These are phyloP conservation scores for Talaromyces sp. DNA, from an alignment of 2,329 filamentous ascomycete genomes.

Conservation along the genomic window DNA sequence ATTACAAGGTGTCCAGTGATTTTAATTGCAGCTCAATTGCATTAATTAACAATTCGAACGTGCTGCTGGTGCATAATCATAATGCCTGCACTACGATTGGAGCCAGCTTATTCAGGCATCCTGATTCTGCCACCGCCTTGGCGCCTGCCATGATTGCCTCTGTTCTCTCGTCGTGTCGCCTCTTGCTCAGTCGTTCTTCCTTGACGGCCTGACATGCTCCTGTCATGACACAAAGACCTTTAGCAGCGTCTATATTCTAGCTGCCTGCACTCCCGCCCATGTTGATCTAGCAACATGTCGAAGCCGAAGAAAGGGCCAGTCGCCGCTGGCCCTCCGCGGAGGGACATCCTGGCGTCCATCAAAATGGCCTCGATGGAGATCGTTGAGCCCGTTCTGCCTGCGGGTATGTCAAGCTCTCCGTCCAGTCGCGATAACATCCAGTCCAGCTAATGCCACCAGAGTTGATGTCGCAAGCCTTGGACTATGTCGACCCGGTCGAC, in stretches of 20 bases:
- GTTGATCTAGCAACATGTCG: conserved; percentile 34
- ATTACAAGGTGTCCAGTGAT: neutral
- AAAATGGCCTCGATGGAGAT: conserved; percentile 76
- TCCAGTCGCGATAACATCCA: neutral
- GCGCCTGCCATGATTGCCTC: neutral
- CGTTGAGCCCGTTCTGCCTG: conserved; percentile 72
- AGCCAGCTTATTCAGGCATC: neutral
- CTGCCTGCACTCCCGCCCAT: neutral
- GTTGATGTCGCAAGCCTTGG: conserved; percentile 80
- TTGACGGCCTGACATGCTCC: neutral
- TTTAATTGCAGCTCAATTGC: neutral
- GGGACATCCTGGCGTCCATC: conserved; percentile 66
- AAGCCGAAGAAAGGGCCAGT: conserved; percentile 43
- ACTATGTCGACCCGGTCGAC: conserved; percentile 80
- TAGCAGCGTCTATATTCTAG: neutral
- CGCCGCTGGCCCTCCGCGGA: conserved; percentile 31
- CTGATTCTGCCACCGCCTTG: neutral
- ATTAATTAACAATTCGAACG: neutral
- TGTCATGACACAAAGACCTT: neutral
- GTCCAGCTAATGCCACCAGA: conserved; percentile 50
- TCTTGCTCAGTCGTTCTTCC: neutral
- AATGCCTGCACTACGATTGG: neutral
- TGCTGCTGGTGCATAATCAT: neutral
- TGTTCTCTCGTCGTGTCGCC: neutral
- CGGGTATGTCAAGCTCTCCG: conserved; percentile 52